phyloP scores from a whole-genome alignment of 2,329 filamentous ascomycete species.

The Botrytis porri region DNA sequence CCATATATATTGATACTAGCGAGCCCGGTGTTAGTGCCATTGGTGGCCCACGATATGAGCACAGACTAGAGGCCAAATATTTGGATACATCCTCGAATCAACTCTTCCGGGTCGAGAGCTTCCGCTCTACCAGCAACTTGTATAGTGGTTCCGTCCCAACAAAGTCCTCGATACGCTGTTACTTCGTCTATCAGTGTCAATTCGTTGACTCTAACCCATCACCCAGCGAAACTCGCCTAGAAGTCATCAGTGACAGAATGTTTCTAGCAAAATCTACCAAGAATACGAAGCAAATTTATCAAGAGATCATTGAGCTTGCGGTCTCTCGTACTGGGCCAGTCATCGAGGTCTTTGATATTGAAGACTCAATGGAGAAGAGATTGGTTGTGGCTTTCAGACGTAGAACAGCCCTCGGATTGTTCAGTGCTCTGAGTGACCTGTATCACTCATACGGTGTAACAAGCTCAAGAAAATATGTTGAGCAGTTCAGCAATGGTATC shows the following conservation, averaged over 20 bases:
- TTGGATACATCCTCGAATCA: conserved; percentile 71
- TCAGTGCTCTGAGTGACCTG: conserved; percentile 90
- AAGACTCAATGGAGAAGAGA: conserved; percentile 86
- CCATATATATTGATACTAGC: conserved; percentile 98
- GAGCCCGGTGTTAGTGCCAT: conserved; percentile 76
- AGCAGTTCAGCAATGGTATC: conserved; percentile 98
- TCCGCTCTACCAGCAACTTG: conserved; percentile 82
- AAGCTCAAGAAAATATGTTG: conserved; percentile 93
- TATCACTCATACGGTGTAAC: conserved; percentile 99
- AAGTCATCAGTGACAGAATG: conserved; percentile 86
- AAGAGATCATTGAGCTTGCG: conserved; percentile 84
- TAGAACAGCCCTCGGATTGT: conserved; percentile 85
- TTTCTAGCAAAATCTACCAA: conserved; percentile 94
- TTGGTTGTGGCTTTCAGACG: conserved; percentile 93
- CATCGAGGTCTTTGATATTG: conserved; percentile 96
- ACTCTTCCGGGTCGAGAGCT: conserved; percentile 93
- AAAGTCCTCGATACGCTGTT: conserved; percentile 86
- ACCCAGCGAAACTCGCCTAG: conserved; percentile 79
- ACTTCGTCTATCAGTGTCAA: conserved; percentile 97
- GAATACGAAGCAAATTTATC: conserved; percentile 95
- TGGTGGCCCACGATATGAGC: conserved; percentile 85
- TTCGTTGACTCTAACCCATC: conserved; percentile 75
- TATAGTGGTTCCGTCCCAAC: conserved; percentile 58
- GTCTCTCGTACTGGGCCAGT: conserved; percentile 86
- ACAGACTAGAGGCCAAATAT: conserved; percentile 92